Evolutionary conservation across 2,329 filamentous ascomycete genomes (phyloP), one percentile per base, ranked within the genome.

Genomic region (Magnaporthiopsis incrustans): DNA sequence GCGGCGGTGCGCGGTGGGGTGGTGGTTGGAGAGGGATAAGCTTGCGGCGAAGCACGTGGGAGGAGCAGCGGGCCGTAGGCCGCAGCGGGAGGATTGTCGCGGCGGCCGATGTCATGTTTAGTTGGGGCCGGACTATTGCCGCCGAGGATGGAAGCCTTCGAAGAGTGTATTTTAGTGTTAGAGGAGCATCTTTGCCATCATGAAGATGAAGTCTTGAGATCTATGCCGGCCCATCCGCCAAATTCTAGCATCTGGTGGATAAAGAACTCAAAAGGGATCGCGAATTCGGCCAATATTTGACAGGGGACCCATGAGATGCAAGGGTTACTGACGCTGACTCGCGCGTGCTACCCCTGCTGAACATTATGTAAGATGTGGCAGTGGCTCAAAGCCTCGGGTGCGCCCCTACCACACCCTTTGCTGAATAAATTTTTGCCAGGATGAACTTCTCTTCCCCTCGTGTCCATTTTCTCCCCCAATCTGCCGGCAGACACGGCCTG

Each of bases 391-490:
- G 38, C 38, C 44, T 4, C 4, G n/a, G 15, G 1, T 7, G 6
- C 3, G 44, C 44, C 44, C 44, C 44, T 22, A 25, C 18, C 8
- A 7, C 44, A 53, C 18, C 44, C 44, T n/a, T 22, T 22, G 15
- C 38, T 44, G 44, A 53, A 25, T 53, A 53, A 53, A 53, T 53
- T 53, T 53, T 38, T 53, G 22, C 7, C 44, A 4, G 4, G 22
- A 11, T 1, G 59, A 30, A n/a, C 33, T 57, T 35, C 61, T 35
- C 61, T 59, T 66, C 61, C 57, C 50, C 50, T 33, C 33, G 58
- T 59, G 22, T 61, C 26, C 38, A 60, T 59, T 59, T 59, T 59
- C 57, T 58, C 57, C 11, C 7, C 4, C 2, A 22, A 8, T 53
- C 44, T 53, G 44, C 44, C n/a, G 44, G 44, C 44, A 8, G 44